Base-by-base conservation (phyloP, 306 rosid genomes). In the Casuarina glauca region DNA sequence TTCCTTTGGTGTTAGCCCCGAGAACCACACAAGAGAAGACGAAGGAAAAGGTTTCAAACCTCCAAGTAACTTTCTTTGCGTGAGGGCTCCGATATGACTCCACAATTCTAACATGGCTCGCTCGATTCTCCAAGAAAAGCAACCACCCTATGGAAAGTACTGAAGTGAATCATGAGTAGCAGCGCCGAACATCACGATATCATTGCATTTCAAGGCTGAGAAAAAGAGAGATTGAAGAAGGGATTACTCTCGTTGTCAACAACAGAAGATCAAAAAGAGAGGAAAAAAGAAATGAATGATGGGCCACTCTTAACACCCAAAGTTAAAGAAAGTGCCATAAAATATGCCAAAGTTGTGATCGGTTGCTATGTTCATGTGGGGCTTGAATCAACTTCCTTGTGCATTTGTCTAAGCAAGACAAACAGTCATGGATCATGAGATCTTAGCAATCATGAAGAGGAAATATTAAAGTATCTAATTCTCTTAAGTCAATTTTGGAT, bases 341-440 rank as follows among this genome's bases (percentile, higher is more conserved):
- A 50, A 72, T 50, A 52, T 62, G 69, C 63, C 66, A 62, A 64
- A 76, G 75, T 73, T 54, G 63, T 54, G 63, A 81, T 81, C 64
- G 67, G 11, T 48, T 13, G 68, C 62, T 41, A 76, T 76, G 78
- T 62, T 75, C 52, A 43, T 41, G 26, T 42, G 12, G 71, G 50
- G 71, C 42, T 41, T 67, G 19, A 3, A 3, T 44, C 71, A 67
- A 67, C 3, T 50, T 41, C 17, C 35, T n/a, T 41, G 17, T 20
- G 13, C 2, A n/a, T 42, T 66, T 67, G 13, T 67, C 15, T 67
- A 41, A 67, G 35, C 71, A 42, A 66, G 50, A 66, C 71, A 66
- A 64, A 67, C 12, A 67, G 32, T 42, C 42, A 13, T 35, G 49
- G 42, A 43, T 42, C 50, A 41, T 67, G 46, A 67, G 32, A 67